Conservation (phyloP, 495 filamentous ascomycete genomes). For the Neurospora africana region DNA sequence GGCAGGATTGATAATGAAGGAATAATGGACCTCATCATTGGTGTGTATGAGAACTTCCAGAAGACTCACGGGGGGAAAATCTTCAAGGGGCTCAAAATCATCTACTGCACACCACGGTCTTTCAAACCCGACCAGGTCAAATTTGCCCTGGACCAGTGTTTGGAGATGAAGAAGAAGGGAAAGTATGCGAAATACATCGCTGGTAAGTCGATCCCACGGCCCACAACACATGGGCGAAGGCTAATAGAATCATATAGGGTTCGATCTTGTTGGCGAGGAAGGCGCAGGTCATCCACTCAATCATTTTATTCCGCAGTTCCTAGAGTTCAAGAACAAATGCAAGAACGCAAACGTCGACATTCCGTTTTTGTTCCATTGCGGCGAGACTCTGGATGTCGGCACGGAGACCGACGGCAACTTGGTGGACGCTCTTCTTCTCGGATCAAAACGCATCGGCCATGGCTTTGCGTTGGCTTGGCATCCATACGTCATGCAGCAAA, state of each 20-base stretch:
- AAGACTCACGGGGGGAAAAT: constrained; percentile 12
- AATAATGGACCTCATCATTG: constrained; percentile 41
- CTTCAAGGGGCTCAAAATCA: constrained; percentile 39
- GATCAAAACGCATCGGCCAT: constrained; percentile 79
- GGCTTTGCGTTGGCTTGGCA: constrained; percentile 85
- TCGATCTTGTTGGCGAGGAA: constrained; percentile 85
- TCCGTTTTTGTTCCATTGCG: constrained; percentile 94
- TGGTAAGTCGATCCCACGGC: constrained; percentile 14
- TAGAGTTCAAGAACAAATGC: constrained; percentile 71
- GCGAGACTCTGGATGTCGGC: constrained; percentile 73
- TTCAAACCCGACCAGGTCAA: constrained; percentile 50
- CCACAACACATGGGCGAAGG: no score
- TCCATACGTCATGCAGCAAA: constrained; percentile 68
- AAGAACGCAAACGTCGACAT: constrained; percentile 58
- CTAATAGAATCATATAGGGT: constrained; percentile 37
- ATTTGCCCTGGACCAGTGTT: constrained; percentile 63
- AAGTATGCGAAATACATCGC: constrained; percentile 61
- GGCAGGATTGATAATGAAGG: constrained; percentile 33
- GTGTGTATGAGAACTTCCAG: constrained; percentile 37
- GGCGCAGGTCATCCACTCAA: constrained; percentile 57
- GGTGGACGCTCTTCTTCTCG: constrained; percentile 76
- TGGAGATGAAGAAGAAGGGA: constrained; percentile 64
- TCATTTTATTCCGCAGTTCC: constrained; percentile 64
- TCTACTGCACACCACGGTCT: constrained; percentile 43
- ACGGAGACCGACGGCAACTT: constrained; percentile 73